Evolutionary conservation across 2,329 filamentous ascomycete genomes (phyloP).

Genomic region (Lanzia echinophila): DNA sequence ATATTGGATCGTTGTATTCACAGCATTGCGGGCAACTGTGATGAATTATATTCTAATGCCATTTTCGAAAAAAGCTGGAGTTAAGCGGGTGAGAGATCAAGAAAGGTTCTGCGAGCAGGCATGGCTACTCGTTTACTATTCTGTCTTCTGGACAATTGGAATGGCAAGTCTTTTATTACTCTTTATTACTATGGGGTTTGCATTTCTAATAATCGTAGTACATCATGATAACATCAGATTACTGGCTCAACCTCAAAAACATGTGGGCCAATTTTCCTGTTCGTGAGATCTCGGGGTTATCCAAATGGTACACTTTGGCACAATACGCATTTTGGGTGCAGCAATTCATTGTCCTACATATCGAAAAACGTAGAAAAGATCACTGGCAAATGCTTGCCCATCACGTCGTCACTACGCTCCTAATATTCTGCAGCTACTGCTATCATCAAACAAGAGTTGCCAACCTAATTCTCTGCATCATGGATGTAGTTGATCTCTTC

Average conservation of each 20-base stretch:
- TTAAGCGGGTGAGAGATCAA: constrained; percentile 68
- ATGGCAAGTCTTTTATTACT: constrained; percentile 50
- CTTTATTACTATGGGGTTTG: not conserved
- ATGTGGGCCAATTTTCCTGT: constrained; percentile 83
- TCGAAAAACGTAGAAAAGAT: constrained; percentile 91
- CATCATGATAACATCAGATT: constrained; percentile 68
- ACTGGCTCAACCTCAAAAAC: constrained; percentile 68
- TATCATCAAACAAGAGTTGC: constrained; percentile 84
- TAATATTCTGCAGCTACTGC: constrained; percentile 76
- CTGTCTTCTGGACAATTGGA: constrained; percentile 73
- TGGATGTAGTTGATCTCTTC: constrained; percentile 88
- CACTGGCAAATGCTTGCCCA: constrained; percentile 94
- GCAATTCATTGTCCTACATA: constrained; percentile 87
- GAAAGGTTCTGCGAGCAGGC: constrained; percentile 90
- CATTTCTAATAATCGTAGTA: constrained; percentile 49
- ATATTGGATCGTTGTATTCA: constrained; percentile 78
- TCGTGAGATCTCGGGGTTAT: constrained; percentile 63
- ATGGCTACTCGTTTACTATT: constrained; percentile 82
- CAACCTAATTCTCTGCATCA: constrained; percentile 80
- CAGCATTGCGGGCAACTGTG: constrained; percentile 70
- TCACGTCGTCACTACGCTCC: constrained; percentile 78
- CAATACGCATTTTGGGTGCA: constrained; percentile 93
- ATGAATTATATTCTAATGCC: constrained; percentile 87
- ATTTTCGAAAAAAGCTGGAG: constrained; percentile 63
- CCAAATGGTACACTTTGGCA: constrained; percentile 84